Base-by-base conservation (phyloP, 1,284 basidiomycete genomes). In the Neotropicomus parvogracilis region DNA sequence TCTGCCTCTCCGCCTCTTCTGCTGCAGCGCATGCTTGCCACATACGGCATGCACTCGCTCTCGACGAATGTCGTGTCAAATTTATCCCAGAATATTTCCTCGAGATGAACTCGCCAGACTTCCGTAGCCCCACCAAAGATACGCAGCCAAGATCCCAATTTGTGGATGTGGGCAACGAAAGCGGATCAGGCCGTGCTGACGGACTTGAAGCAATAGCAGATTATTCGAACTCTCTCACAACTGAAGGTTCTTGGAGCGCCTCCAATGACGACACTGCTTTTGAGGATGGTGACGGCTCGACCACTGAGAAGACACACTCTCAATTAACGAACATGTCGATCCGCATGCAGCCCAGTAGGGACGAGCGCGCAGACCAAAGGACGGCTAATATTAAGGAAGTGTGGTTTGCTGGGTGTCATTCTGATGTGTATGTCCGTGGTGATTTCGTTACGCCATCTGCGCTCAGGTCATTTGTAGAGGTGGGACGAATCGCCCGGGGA, bases 81-180 rank as follows among this genome's bases (percentile, higher is more conserved):
- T 49, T 49, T n/a, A 40, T 49, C 3, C 48, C 48, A n/a, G 48
- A 49, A 13, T 49, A 49, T 17, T 49, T 49, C 21, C 44, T 47
- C n/a, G 48, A 49, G 27, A 40, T 47, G 48, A 47, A 47, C 12
- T 47, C 48, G 9, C 43, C 31, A 13, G 44, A 49, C 10, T 44
- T 39, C n/a, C 31, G 39, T 24, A 14, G 29, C 4, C 5, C 35
- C 4, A n/a, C 34, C 6, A 32, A 39, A 24, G 29, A 14, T 14
- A 14, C 12, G 24, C 29, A 3, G n/a, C 14, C 1, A 24, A 12
- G 10, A 8, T 20, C 31, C 11, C 10, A 2, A 14, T 28, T 8
- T 6, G 7, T 19, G n/a, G 42, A 28, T 5, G 29, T 8, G 16
- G 14, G 7, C 42, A 46, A 46, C 2, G 29, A 16, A 5, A 46